Conservation (phyloP, 2,329 filamentous ascomycete species). For the Magnaporthiopsis rhizophila region DNA sequence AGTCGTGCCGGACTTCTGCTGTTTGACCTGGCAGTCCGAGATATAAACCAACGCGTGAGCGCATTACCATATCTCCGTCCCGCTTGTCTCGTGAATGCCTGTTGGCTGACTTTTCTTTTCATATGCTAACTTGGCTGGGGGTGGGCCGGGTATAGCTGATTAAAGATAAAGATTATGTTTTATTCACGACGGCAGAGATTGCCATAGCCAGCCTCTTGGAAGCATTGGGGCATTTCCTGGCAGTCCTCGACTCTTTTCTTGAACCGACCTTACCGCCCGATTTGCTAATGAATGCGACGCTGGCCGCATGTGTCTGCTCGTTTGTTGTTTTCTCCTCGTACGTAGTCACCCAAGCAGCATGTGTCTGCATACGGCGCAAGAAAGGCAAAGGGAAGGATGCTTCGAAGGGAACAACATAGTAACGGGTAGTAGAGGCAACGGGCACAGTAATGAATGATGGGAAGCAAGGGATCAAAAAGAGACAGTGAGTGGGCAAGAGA, state of each 20-base stretch:
- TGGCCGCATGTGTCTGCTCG: background rate
- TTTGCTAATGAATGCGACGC: background rate
- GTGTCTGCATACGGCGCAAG: background rate
- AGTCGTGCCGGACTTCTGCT: background rate
- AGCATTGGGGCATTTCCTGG: background rate
- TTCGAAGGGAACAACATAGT: background rate
- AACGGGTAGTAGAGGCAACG: background rate
- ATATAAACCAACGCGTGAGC: background rate
- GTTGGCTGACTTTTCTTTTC: background rate
- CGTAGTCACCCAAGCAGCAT: background rate
- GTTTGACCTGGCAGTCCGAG: background rate
- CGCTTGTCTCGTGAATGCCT: background rate
- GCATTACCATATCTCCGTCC: background rate
- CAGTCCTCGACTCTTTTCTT: background rate
- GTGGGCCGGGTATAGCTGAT: background rate
- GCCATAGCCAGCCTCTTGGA: background rate
- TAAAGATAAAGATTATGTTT: background rate
- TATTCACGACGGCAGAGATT: background rate
- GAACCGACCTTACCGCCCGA: too few relatives aligned
- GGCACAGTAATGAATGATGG: background rate
- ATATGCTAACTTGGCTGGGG: background rate
- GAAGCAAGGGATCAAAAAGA: background rate
- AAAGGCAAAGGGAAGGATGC: background rate
- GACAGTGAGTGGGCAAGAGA: background rate
- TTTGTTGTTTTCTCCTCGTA: background rate